phyloP scores from a whole-genome alignment of 768 basidiomycete species.

The Pulveroboletus sp. region DNA sequence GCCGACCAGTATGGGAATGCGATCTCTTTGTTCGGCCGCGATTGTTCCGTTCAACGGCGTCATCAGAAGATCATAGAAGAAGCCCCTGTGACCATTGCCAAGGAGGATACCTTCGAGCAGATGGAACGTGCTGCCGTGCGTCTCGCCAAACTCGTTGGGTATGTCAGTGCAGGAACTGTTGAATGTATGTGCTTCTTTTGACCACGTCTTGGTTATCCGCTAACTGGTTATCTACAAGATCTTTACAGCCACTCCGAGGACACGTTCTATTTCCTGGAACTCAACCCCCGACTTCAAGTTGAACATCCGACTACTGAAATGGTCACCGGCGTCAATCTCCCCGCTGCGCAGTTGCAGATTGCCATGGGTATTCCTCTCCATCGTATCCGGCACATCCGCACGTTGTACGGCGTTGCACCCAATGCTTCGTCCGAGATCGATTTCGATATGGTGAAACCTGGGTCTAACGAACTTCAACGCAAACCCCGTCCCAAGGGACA shows the following conservation, averaged over 20 bases:
- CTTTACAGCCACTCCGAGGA: conserved; percentile 94
- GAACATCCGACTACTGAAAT: conserved; percentile 99
- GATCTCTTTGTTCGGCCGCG: conserved; percentile 97
- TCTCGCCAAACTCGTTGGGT: conserved; percentile 97
- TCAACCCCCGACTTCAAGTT: conserved; percentile 99
- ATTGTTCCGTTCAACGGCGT: conserved; percentile 98
- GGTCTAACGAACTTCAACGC: conserved; percentile 82
- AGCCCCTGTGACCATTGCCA: conserved; percentile 97
- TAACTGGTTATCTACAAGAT: conserved; percentile 44
- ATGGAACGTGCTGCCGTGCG: conserved; percentile 99
- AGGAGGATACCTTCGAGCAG: conserved; percentile 84
- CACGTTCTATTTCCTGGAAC: conserved; percentile 94
- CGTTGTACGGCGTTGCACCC: conserved; percentile 91
- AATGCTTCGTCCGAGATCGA: conserved; percentile 90
- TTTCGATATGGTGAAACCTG: conserved; percentile 91
- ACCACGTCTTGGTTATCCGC: not conserved
- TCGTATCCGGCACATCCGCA: conserved; percentile 92
- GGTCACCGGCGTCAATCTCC: conserved; percentile 98
- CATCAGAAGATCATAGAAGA: conserved; percentile 99
- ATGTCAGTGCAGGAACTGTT: conserved; percentile 97
- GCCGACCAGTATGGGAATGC: conserved; percentile 99
- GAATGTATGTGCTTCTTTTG: conserved; percentile 58
- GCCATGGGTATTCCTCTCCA: conserved; percentile 98
- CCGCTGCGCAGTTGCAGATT: conserved; percentile 93
- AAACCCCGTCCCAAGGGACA: conserved; percentile 97